These are phyloP conservation scores for Rhizopogon roseolus DNA, from an alignment of 768 basidiomycete genomes.

Conservation along the genomic window DNA sequence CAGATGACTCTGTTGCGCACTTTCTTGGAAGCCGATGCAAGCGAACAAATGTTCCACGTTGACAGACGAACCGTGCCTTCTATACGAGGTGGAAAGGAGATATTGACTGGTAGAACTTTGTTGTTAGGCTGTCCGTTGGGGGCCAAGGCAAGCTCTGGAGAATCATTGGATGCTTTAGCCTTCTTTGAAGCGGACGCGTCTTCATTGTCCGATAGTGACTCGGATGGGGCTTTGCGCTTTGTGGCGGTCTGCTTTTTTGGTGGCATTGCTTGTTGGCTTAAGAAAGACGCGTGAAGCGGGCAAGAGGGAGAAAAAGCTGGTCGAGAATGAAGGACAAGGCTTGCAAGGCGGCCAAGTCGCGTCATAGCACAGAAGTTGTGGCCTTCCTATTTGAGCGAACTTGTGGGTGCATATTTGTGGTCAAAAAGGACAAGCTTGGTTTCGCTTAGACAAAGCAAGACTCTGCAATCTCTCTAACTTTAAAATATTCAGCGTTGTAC, in stretches of 20 bases:
- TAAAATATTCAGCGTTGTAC: constrained; percentile 1
- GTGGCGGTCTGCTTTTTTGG: constrained; percentile 24
- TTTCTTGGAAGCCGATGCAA: constrained; percentile 76
- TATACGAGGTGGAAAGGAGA: constrained; percentile 48
- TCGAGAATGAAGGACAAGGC: background rate
- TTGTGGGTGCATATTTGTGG: constrained; percentile 14
- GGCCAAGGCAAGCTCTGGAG: constrained; percentile 12
- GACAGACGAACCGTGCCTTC: constrained; percentile 50
- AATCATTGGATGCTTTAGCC: constrained; percentile 18
- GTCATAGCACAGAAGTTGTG: background rate
- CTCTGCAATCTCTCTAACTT: background rate
- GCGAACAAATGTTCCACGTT: constrained; percentile 79
- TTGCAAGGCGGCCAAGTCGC: background rate
- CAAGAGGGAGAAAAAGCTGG: background rate
- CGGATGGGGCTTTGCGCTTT: constrained; percentile 27
- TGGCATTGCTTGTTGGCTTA: constrained; percentile 18
- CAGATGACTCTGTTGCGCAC: constrained; percentile 28
- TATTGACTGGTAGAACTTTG: constrained; percentile 60
- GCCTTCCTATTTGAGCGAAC: constrained; percentile 2
- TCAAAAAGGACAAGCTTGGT: too few species aligned
- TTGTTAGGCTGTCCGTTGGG: constrained; percentile 65
- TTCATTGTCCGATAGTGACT: constrained; percentile 23
- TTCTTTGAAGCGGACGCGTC: constrained; percentile 18
- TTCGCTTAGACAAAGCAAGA: constrained; percentile 9
- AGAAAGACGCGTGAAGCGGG: background rate